phyloP scores from a whole-genome alignment of 768 basidiomycete genomes.

The Leccinum sublutescens region DNA sequence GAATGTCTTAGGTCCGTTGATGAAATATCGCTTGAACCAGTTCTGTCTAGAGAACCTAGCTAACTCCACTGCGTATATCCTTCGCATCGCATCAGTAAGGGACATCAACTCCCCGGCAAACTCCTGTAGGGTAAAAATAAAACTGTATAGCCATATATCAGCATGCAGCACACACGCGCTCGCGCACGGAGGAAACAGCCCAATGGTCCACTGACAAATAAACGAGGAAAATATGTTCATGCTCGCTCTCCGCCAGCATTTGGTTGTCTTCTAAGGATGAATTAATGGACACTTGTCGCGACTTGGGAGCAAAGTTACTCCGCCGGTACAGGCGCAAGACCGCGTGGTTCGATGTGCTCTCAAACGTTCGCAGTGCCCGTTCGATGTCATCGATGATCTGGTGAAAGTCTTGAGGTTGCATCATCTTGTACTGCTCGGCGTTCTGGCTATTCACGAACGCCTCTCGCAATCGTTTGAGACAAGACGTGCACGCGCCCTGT shows the following conservation, averaged over 20 bases:
- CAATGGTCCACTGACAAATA: conserved; percentile 71
- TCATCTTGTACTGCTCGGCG: conserved; percentile 30
- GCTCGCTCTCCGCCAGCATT: conserved; percentile 48
- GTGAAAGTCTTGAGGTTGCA: conserved; percentile 59
- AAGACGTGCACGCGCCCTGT: conserved; percentile 59
- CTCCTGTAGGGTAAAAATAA: conserved; percentile 95
- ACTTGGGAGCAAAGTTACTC: conserved; percentile 35
- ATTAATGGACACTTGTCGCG: conserved; percentile 11
- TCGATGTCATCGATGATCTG: conserved; percentile 66
- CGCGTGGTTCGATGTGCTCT: conserved; percentile 81
- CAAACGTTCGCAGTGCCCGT: conserved; percentile 68
- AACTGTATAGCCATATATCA: conserved; percentile 49
- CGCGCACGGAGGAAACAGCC: neutral
- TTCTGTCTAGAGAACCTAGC: conserved; percentile 35
- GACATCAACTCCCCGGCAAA: conserved; percentile 82
- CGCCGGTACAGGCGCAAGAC: conserved; percentile 71
- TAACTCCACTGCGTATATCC: conserved; percentile 70
- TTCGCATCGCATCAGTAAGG: conserved; percentile 80
- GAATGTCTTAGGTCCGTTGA: conserved; percentile 23
- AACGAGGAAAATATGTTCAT: conserved; percentile 83
- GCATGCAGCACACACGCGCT: neutral
- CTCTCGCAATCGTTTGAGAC: conserved; percentile 61
- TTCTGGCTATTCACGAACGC: conserved; percentile 53
- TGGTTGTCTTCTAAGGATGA: conserved; percentile 32
- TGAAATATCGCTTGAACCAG: conserved; percentile 42